These are phyloP conservation scores for Akanthomyces uredinophilus DNA, from an alignment of 2,329 filamentous ascomycete species.

Conservation along the genomic window DNA sequence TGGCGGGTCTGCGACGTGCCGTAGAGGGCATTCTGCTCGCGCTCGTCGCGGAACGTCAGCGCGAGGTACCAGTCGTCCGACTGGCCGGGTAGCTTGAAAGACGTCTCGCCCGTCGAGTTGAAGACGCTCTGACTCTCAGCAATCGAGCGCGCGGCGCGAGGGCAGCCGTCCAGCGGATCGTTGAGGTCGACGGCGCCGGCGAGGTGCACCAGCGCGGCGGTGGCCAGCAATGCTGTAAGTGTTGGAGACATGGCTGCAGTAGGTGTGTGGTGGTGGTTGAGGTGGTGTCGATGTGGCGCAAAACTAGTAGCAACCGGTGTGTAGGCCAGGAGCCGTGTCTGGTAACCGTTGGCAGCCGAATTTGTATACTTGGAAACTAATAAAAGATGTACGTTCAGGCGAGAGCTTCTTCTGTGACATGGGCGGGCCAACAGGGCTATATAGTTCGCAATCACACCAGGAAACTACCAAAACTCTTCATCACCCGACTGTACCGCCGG, in stretches of 20 bases:
- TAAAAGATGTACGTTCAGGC: background rate
- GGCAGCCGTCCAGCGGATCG: conserved; percentile 12
- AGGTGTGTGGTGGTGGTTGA: background rate
- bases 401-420: background rate
- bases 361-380: background rate
- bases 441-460: conserved; percentile 2
- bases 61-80: conserved; percentile 7
- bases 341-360: background rate
- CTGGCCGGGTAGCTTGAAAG: background rate
- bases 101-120: conserved; percentile 13
- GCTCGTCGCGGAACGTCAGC: conserved; percentile 10
- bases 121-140: background rate
- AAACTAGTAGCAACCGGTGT: background rate
- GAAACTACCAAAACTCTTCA: background rate
- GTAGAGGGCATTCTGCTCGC: background rate
- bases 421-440: conserved; percentile 2
- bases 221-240: conserved; percentile 2
- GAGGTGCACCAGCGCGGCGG: background rate
- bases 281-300: background rate
- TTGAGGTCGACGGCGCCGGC: background rate
- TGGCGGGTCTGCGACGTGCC: background rate
- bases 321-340: background rate
- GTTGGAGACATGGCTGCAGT: conserved; percentile 10
- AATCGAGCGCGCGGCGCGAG: background rate
- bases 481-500: background rate